Base-by-base conservation (phyloP, 2,329 filamentous ascomycete species). In the Chrysoporthe austroafricana region DNA sequence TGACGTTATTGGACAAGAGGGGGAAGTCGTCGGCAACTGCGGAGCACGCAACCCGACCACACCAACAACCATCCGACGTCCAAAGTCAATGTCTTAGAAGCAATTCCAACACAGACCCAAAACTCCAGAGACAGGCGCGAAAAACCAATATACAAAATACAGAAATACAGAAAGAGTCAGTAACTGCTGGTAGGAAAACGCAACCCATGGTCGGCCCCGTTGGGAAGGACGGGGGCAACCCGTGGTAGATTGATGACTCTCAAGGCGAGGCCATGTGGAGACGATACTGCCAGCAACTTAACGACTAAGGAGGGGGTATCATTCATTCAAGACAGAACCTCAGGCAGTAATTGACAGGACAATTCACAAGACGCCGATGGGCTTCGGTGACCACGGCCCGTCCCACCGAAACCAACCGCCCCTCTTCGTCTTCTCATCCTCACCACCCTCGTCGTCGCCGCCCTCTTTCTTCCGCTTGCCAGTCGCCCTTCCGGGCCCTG, bases 381-480 rank as follows among this genome's bases (percentile, higher is more conserved):
- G 86, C 72, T 84, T 86, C 11, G 86, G 81, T 67, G 81, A 83
- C 87, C 87, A 89, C 2, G 78, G 74, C 8, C 84, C 85, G 61
- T 84, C 76, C 71, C 83, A 85, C 66, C 78, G 77, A 32, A 79
- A 78, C 86, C 87, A 89, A 34, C 79, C 54, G 13, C 63, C 63
- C 52, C 63, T 64, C 43, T 48, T 48, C 32, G 34, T 18, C 13
- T n/a, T 42, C 54, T 50, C 21, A 11, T 36, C 39, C 13, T 46
- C 78, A 56, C 74, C 73, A 57, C 74, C 73, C 14, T 72, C 71
- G 16, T 56, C 63, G n/a, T 62, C 68, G 8, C 63, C 62, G 32
- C 52, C 66, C 34, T 70, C 69, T 36, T 63, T 63, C 52, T 57
- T 64, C 48, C 34, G 70, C 60, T 65, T 70, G 42, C 68, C 54